Base-by-base conservation (phyloP, 225 moss, liverwort and hornwort species). In the Pseudoscleropodium purum region DNA sequence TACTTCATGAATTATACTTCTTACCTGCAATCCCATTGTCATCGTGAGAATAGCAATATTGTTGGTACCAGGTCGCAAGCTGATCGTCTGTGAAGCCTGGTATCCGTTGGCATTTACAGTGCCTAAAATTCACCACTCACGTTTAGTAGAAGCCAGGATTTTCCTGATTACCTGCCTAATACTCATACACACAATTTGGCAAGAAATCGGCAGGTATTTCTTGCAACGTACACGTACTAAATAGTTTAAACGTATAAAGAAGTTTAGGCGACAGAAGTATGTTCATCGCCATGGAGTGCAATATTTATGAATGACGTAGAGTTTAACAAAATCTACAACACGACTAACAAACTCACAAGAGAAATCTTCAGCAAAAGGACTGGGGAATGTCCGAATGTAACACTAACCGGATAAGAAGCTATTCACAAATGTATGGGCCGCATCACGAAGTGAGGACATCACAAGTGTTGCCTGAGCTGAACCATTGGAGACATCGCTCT, bases 1-100 rank as follows among this genome's bases (percentile, higher is more conserved):
- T 43, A 20, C 81, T 39, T 82, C 62, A 24, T 33, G 43, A 82
- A 62, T 15, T 63, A 24, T 45, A 36, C 85, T 74, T 75, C 83
- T 79, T 79, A 93, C 95, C 92, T 95, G 93, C 76, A 95, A 94
- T 54, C 95, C 95, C 86, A 92, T 91, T 54, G 95, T 95, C 73
- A 93, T 91, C 75, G 94, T 91, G 64, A 95, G 94, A 82, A 95
- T 86, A 54, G 87, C 68, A 59, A 95, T 91, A 51, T 49, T 91
- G 63, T 95, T 95, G 70, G 41, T 76, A 67, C 93, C 95, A 83
- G 94, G 54, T 66, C 77, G 74, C 91, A 95, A 92, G 85, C 83
- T 92, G 82, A 95, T 92, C n/a, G 61, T 16, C 41, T 93, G 95
- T 26, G 56, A 88, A 69, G 90, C 91, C 74, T 93, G 84, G 75